These are phyloP conservation scores for Pestalotiopsis sp. DNA, from an alignment of 2,329 filamentous ascomycete genomes.

Conservation along the genomic window DNA sequence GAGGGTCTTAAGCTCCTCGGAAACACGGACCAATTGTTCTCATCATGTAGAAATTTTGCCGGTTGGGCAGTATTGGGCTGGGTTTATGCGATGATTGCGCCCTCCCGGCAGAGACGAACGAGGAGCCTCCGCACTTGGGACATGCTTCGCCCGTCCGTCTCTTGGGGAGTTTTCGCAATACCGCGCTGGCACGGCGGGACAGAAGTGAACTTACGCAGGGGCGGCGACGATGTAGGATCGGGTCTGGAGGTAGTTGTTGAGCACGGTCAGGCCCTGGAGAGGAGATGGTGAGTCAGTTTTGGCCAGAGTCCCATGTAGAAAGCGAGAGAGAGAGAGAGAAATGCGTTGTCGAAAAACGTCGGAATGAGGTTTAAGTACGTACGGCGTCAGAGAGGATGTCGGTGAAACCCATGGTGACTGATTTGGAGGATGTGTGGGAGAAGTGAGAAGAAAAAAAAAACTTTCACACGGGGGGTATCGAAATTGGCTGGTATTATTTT, in stretches of 20 bases:
- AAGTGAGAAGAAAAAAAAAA: slow-evolving; percentile 5
- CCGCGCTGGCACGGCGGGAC: neutral
- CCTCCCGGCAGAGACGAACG: slow-evolving; percentile 9
- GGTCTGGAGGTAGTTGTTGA: slow-evolving; percentile 64
- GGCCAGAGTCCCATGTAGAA: neutral
- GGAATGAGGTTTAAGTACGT: slow-evolving; percentile 11
- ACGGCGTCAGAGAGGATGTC: slow-evolving; percentile 57
- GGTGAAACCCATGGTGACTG: slow-evolving; percentile 57
- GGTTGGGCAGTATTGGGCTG: neutral
- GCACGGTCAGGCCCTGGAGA: slow-evolving; percentile 29
- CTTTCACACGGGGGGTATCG: slow-evolving; percentile 6
- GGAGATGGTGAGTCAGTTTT: slow-evolving; percentile 14
- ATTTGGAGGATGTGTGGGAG: neutral
- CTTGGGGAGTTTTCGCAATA: neutral
- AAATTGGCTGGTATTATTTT: neutral
- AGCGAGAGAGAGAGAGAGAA: neutral
- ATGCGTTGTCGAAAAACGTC: neutral
- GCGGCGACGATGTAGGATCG: slow-evolving; percentile 64
- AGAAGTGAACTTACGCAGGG: slow-evolving; percentile 5
- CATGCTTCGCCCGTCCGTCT: neutral
- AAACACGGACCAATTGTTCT: slow-evolving; percentile 81
- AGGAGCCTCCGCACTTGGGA: slow-evolving; percentile 5
- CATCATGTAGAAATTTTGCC: slow-evolving; percentile 51
- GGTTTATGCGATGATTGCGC: neutral
- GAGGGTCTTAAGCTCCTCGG: slow-evolving; percentile 79